These are phyloP conservation scores for Fusarium tjaetaba DNA, from an alignment of 2,329 filamentous ascomycete species.

Conservation along the genomic window DNA sequence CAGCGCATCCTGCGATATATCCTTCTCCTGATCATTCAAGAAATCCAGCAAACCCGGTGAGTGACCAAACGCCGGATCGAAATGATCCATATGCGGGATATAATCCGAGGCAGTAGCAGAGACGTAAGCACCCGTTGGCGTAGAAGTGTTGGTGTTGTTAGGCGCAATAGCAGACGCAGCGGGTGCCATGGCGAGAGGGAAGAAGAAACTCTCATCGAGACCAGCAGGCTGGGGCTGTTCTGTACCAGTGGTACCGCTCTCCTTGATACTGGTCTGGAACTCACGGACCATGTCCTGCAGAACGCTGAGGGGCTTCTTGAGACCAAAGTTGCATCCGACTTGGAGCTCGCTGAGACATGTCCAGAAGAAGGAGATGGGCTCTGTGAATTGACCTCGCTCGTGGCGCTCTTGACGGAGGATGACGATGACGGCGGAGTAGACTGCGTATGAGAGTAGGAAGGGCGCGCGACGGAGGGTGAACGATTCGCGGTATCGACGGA, in stretches of 20 bases:
- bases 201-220: slow-evolving; percentile 47
- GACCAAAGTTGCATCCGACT: slow-evolving; percentile 49
- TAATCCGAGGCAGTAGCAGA: slow-evolving; percentile 29
- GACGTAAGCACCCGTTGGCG: slow-evolving; percentile 35
- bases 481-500: slow-evolving; percentile 49
- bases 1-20: slow-evolving; percentile 46
- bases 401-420: slow-evolving; percentile 47
- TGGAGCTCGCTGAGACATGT: slow-evolving; percentile 49
- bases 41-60: slow-evolving; percentile 43
- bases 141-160: slow-evolving; percentile 6
- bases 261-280: slow-evolving; percentile 45
- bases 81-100: slow-evolving; percentile 40
- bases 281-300: slow-evolving; percentile 48
- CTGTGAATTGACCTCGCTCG: slow-evolving; percentile 45
- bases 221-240: slow-evolving; percentile 37
- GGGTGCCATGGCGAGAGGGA: slow-evolving; percentile 42
- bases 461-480: slow-evolving; percentile 53
- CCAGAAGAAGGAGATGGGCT: slow-evolving; percentile 52
- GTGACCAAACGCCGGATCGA: slow-evolving; percentile 39
- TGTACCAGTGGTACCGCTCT: slow-evolving; percentile 34
- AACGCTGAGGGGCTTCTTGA: slow-evolving; percentile 49
- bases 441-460: slow-evolving; percentile 54
- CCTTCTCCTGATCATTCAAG: slow-evolving; percentile 46
- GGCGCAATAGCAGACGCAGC: slow-evolving; percentile 12
- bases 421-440: slow-evolving; percentile 50